Base-by-base conservation (phyloP, 306 rosid genomes). In the Lotus japonicus region DNA sequence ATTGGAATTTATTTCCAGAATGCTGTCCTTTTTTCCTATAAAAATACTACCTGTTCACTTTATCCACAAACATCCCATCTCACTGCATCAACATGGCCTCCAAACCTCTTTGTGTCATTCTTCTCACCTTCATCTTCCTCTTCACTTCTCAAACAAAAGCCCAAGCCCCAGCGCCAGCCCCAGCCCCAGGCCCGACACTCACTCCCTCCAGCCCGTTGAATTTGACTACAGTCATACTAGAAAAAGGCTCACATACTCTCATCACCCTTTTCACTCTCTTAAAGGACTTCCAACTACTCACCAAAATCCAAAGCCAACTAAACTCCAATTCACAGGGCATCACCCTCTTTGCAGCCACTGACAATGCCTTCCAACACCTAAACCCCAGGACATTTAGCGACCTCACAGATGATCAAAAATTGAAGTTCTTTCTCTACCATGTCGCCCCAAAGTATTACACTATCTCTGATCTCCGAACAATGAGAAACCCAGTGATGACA, bases 311-410 rank as follows among this genome's bases (percentile, higher is more conserved):
- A 1, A 82, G 49, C 74, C 96, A 89, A 63, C 89, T 92, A 36
- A 89, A 89, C 66, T 70, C 77, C 43, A 78, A 82, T 23, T 38
- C 83, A 0, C 77, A 92, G 6, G 97, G 98, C 15, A 15, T 89
- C 35, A 81, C 89, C 0, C 23, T 92, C 72, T 77, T 92, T 1
- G 95, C 98, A 0, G 97, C 98, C 7, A 89, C 98, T 2, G 94
- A 92, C 79, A 88, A 89, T 35, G 98, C 96, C 71, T 92, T 92
- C 78, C 75, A 44, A 35, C 79, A 56, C 70, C 96, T 92, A 49
- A 50, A 71, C 11, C 2, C 91, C 7, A 97, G 92, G 6, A 64
- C 85, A 31, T 62, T 92, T n/a, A 89, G 89, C 61, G 11, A 0
- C 65, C 94, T 92, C 13, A 6, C 44, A 0, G 28, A 73, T 2